These are phyloP conservation scores for Metschnikowia gelsemii DNA, from an alignment of 805 yeast genomes.

Conservation along the genomic window DNA sequence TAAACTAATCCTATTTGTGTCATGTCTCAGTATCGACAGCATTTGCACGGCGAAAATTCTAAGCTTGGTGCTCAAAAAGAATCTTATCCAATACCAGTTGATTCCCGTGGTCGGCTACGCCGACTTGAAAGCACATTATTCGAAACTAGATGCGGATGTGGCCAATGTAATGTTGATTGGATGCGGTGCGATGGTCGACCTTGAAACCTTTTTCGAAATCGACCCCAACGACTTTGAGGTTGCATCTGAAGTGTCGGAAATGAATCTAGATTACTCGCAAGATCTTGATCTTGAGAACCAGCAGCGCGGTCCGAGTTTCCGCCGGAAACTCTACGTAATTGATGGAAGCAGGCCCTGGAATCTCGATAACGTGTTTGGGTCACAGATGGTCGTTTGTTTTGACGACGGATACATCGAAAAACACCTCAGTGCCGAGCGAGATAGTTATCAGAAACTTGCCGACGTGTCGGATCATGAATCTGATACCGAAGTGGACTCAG, in stretches of 20 bases:
- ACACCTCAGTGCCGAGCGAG: conserved; percentile 52
- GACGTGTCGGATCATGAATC: conserved; percentile 26
- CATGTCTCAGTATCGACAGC: conserved; percentile 89
- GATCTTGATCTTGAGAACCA: conserved; percentile 10
- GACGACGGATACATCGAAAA: conserved; percentile 81
- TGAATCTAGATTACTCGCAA: conserved; percentile 14
- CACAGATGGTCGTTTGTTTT: conserved; percentile 71
- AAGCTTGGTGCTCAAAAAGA: conserved; percentile 67
- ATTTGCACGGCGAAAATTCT: conserved; percentile 84
- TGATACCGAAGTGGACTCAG: conserved; percentile 17
- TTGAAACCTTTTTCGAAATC: conserved; percentile 70
- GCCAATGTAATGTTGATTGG: conserved; percentile 78
- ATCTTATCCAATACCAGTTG: conserved; percentile 80
- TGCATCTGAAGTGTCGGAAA: conserved; percentile 21
- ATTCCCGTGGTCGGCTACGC: conserved; percentile 92
- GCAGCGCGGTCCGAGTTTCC: conserved; percentile 25
- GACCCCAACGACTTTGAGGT: conserved; percentile 53
- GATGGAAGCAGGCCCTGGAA: conserved; percentile 98
- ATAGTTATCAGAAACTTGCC: conserved; percentile 59
- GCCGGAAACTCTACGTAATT: conserved; percentile 70
- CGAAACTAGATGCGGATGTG: conserved; percentile 68
- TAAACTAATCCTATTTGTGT: conserved; percentile 79
- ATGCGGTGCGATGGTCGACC: conserved; percentile 89
- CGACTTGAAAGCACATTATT: conserved; percentile 66
- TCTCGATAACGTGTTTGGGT: conserved; percentile 85